A percentile compares a stretch with the other conserved stretches of the same genome.
These are phyloP conservation scores for Cinnamomum micranthum DNA, from an alignment of 164 flowering plant genomes.

Conservation along the genomic window DNA sequence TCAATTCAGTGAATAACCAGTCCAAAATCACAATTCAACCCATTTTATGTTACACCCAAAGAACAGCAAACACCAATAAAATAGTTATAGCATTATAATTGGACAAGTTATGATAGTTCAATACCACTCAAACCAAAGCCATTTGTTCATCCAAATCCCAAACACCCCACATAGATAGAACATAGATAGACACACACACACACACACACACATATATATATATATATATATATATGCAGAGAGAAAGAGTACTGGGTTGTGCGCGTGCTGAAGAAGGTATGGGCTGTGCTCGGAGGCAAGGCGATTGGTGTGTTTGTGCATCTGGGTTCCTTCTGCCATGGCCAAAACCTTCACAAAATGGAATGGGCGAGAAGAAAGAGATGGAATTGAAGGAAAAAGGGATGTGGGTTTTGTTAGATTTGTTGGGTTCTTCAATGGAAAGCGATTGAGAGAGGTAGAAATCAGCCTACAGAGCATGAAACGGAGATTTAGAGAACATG, in stretches of 20 bases:
- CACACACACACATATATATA: no score
- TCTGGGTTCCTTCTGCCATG: conserved; percentile 50
- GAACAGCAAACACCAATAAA: no score
- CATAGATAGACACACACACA: no score
- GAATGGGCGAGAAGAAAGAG: conserved; percentile 21
- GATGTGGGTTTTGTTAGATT: conserved; percentile 1
- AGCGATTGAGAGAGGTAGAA: conserved; percentile 20
- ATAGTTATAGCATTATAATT: no score
- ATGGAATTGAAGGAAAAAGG: conserved; percentile 15
- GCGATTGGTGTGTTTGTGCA: conserved; percentile 59
- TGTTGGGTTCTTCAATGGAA: conserved; percentile 7
- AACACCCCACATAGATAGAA: no score
- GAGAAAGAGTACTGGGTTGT: conserved; percentile 54
- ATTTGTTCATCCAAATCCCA: no score
- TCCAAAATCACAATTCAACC: no score
- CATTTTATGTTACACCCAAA: no score
- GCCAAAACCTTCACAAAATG: conserved; percentile 34
- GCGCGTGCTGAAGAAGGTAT: conserved; percentile 95
- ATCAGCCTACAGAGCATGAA: conserved; percentile 23
- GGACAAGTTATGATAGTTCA: no score
- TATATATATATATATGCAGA: background rate
- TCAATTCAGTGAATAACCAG: no score
- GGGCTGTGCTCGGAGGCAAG: conserved; percentile 91
- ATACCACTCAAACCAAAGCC: no score
- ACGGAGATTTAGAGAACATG: background rate